phyloP scores from a whole-genome alignment of 2,329 filamentous ascomycete species.

The Penicillium sp. region DNA sequence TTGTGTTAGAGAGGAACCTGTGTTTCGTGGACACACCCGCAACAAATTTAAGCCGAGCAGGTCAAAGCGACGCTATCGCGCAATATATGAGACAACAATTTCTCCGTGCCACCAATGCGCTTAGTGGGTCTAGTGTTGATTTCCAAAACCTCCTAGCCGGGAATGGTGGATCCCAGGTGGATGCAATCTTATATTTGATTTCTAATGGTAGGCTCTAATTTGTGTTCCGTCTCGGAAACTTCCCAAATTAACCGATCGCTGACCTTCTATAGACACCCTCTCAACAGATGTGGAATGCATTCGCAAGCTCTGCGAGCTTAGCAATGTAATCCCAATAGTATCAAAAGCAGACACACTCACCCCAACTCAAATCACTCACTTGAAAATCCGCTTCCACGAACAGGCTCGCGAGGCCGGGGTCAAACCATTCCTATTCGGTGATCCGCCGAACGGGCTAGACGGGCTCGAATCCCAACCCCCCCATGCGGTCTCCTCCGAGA shows the following conservation, averaged over 20 bases:
- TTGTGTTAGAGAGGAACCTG: constrained; percentile 78
- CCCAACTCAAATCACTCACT: constrained; percentile 46
- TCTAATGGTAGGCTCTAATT: constrained; percentile 52
- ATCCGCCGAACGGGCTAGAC: constrained; percentile 22
- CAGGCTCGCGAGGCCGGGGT: constrained; percentile 43
- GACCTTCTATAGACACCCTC: constrained; percentile 44
- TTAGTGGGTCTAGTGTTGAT: constrained; percentile 61
- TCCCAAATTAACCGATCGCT: neutral
- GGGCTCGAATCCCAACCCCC: constrained; percentile 38
- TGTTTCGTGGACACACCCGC: constrained; percentile 82
- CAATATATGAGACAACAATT: constrained; percentile 66
- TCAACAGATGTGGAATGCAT: constrained; percentile 63
- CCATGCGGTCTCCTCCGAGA: constrained; percentile 69
- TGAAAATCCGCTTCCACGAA: constrained; percentile 48
- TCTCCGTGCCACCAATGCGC: constrained; percentile 53
- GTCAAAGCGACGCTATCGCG: constrained; percentile 52
- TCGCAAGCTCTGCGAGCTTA: constrained; percentile 58
- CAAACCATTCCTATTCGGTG: constrained; percentile 58
- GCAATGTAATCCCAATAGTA: constrained; percentile 77
- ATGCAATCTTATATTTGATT: constrained; percentile 76
- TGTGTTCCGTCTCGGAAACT: neutral
- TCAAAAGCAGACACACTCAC: constrained; percentile 65
- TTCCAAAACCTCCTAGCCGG: constrained; percentile 69
- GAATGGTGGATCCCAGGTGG: constrained; percentile 72
- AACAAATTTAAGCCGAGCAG: constrained; percentile 45